Base-by-base conservation (phyloP, 2,329 filamentous ascomycete genomes). In the Rhynchosporium graminicola region DNA sequence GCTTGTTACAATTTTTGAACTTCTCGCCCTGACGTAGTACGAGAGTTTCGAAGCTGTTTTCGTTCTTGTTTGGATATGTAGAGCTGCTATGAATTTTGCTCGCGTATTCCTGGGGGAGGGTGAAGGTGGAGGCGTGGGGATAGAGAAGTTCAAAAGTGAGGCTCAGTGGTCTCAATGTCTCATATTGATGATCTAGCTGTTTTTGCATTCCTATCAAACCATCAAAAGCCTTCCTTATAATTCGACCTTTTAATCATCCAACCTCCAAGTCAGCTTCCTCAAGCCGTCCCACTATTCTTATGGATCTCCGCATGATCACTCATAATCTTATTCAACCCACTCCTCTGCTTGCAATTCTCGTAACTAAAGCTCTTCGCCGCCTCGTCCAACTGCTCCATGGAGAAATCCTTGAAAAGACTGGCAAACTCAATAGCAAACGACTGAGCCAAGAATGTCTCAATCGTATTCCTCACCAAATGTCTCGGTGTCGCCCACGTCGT, bases 391-490 rank as follows among this genome's bases (percentile, higher is more conserved):
- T 86, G 79, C 33, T 80, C 78, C 58, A 79, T 71, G 0, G 72
- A 77, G 76, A 82, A 82, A 3, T 74, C 80, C 46, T 75, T 72
- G 66, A 87, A 87, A 38, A 83, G 72, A 67, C 80, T 79, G 0
- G 83, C 83, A 71, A 83, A 80, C 70, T 87, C 84, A 71, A 80
- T 78, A 5, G 76, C 76, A 61, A 83, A 75, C 57, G 80, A 82
- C 62, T 80, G 79, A 8, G 79, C 79, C 67, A 86, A 69, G 67
- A 80, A 79, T 2, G 77, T 77, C 70, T 83, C 78, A 66, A 79
- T 69, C 67, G 82, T 75, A 12, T 76, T 70, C 4, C 81, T 74
- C 20, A 76, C 47, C 12, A 84, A 72, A 56, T 84, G 80, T 15
- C 80, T 68, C 15, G 82, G 77, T n/a, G 81, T 80, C 1, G 75